These are phyloP conservation scores for Vigna hirtella DNA, from an alignment of 306 rosid species.

Conservation along the genomic window DNA sequence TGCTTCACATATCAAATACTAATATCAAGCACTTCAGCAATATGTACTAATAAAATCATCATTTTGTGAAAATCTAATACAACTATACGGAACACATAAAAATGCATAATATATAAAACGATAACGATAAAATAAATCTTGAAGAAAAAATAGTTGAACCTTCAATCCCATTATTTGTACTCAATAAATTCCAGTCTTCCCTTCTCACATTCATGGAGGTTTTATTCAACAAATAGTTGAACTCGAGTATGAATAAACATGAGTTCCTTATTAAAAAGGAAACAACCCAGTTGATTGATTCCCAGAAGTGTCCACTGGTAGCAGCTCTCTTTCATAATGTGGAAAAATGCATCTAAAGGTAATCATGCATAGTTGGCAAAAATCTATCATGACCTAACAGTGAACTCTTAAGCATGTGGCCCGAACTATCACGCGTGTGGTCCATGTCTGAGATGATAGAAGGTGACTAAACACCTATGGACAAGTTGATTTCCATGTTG, in stretches of 20 bases:
- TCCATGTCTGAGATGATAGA: conserved; percentile 3
- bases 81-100: too few species aligned
- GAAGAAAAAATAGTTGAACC: not conserved
- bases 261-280: not conserved
- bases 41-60: too few species aligned
- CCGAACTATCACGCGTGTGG: not conserved
- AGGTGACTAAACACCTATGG: conserved; percentile 36
- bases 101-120: not conserved
- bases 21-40: too few species aligned
- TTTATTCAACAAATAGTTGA: conserved; percentile 25
- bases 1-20: too few species aligned
- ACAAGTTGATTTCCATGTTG: conserved; percentile 76
- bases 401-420: not conserved
- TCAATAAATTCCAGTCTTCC: conserved; percentile 27
- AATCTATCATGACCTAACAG: not conserved
- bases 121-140: not conserved
- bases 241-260: not conserved
- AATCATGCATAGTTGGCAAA: not conserved
- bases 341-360: conserved; percentile 14
- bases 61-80: too few species aligned
- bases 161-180: conserved; percentile 26
- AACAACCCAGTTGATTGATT: conserved; percentile 28
- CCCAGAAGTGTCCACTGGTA: conserved; percentile 7
- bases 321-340: not conserved
- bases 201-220: not conserved